Evolutionary conservation across 352 stramenopile genomes (phyloP), one percentile per base, ranked within the genome.

Genomic region (Pythium sukuiense): DNA sequence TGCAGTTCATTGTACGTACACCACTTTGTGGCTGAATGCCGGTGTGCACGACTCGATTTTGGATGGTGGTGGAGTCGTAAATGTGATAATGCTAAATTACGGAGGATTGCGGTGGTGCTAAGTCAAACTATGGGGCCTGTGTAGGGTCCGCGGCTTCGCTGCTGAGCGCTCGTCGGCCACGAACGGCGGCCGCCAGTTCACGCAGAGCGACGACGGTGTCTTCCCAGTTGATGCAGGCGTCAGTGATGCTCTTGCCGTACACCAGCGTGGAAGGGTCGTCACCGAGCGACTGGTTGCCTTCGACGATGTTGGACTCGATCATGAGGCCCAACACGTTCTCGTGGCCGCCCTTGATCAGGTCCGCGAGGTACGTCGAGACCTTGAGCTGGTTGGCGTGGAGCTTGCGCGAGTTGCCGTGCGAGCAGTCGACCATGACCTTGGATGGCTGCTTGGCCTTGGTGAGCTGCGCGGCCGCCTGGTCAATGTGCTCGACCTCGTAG

Each of bases 361-460:
- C 70, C 4, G 81, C 79, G 18, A 96, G 32, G 73, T 94, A 89
- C 48, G 65, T 76, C 18, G 82, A 71, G 32, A 96, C 88, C 62
- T 91, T 89, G 48, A 85, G 70, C 68, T 96, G 88, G 76, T 96
- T 96, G 30, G 75, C 63, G 73, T 94, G 87, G 52, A 87, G 61
- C 72, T 95, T 95, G 66, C 83, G 77, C 49, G 83, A 93, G 79
- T 96, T 96, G 63, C 88, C 88, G 73, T 96, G 88, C 53, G 83
- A 94, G 78, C 88, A 95, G 74, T 96, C 88, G 50, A 96, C 73
- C 88, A 96, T 94, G 76, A 96, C 77, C 68, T 91, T 91, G 37
- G 70, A 73, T 11, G 78, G 71, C 57, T 92, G 83, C 59, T 87
- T 77, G 50, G 81, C 79, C 71, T 90, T 91, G 24, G 75, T 49